Base-by-base conservation (phyloP, 1,284 basidiomycete species). In the Marasmius fiardii region DNA sequence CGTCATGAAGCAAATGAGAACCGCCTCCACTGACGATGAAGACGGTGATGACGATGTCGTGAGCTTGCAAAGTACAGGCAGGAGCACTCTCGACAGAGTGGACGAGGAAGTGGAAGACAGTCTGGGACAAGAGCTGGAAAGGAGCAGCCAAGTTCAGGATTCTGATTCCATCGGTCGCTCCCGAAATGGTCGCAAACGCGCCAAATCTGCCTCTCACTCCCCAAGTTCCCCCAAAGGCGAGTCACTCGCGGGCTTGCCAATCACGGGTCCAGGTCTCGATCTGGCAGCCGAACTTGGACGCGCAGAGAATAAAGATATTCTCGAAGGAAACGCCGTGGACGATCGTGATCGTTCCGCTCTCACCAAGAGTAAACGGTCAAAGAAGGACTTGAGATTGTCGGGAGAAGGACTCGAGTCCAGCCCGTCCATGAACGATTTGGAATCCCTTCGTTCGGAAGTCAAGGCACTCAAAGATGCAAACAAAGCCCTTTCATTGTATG, bases 381-480 rank as follows among this genome's bases (percentile, higher is more conserved):
- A 82, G 74, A 88, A 84, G 70, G 65, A 64, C 52, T 75, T 75
- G 5, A 67, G 74, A 26, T n/a, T 26, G 52, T 65, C 65, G 23
- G 77, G 56, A 43, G 60, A 64, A 45, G 73, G 71, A 21, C 64
- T 77, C 43, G 81, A 83, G 48, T 64, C 72, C 3, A 74, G 70
- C 52, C 65, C 66, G 18, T 71, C 78, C 37, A 61, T 70, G 51
- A 77, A 71, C 57, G 88, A 92, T 62, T 67, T 90, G 60, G 86
- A 90, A 45, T 81, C 84, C 8, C 75, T 93, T 45, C 79, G 85
- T 44, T 80, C 73, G 20, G 95, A 97, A 71, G 86, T 96, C 65
- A 95, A 95, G 72, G 86, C 84, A 41, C 82, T 97, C 68, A 92
- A 90, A 68, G 95, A 98, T 68, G 92, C 93, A 47, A 97, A 97